These are phyloP conservation scores for Colletotrichum magnum DNA, from an alignment of 2,329 filamentous ascomycete genomes.

Conservation along the genomic window DNA sequence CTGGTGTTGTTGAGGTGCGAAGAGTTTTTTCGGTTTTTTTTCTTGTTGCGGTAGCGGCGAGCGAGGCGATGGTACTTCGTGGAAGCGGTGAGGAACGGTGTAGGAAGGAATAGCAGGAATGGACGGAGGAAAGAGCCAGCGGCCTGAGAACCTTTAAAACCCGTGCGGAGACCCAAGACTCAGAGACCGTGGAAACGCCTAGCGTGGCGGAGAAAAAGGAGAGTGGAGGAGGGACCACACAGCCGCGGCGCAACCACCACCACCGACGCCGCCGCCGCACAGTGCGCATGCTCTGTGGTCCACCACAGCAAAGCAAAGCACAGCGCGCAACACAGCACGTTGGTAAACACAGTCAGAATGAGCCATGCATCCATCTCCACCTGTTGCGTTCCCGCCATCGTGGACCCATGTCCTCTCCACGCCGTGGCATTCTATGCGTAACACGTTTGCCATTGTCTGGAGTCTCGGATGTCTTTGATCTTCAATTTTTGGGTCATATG, in stretches of 20 bases:
- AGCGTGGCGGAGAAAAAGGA: conserved; percentile 34
- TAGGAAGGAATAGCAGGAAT: conserved; percentile 17
- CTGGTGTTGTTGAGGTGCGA: conserved; percentile 13
- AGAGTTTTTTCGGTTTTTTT: conserved; percentile 2
- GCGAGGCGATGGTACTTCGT: conserved; percentile 8
- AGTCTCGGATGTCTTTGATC: conserved; percentile 7
- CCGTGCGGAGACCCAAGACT: not conserved
- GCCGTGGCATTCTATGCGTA: conserved; percentile 23
- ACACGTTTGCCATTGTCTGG: conserved; percentile 22
- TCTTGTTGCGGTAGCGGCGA: conserved; percentile 25
- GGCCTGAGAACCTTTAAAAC: conserved; percentile 34
- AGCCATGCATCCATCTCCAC: conserved; percentile 22
- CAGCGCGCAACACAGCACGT: not conserved
- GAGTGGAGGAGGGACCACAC: not conserved
- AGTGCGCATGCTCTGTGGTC: too few species aligned
- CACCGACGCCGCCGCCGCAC: conserved; percentile 1
- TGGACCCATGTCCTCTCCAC: conserved; percentile 14
- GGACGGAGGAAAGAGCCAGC: not conserved
- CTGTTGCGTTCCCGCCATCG: not conserved
- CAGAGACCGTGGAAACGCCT: conserved; percentile 29
- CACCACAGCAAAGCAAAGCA: too few species aligned
- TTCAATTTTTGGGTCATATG: not conserved
- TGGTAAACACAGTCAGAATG: not conserved
- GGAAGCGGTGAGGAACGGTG: conserved; percentile 36
- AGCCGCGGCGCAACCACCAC: conserved; percentile 10